A percentile compares a stretch with the other conserved stretches of the same genome.
phyloP scores from a whole-genome alignment of 1,284 basidiomycete species.

The Moniliophthora roreri region DNA sequence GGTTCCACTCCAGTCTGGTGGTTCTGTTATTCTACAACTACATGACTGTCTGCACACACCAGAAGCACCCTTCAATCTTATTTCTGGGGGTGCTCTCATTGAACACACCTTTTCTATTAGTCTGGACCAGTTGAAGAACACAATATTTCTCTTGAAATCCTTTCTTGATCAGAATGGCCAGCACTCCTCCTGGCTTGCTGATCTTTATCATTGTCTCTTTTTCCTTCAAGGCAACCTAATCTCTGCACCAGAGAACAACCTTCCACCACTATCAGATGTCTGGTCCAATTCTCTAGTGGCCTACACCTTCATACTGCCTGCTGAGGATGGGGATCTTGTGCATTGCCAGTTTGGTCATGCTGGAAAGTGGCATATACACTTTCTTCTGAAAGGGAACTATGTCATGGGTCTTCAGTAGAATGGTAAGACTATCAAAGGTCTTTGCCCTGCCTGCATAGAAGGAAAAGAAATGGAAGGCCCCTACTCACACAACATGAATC shows the following conservation, averaged over 20 bases:
- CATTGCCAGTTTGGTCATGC: slow-evolving; percentile 1
- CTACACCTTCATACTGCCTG: background rate
- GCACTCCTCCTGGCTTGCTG: slow-evolving; percentile 4
- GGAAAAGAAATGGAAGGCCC: background rate
- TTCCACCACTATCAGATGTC: no score
- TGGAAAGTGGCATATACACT: background rate
- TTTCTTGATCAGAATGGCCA: background rate
- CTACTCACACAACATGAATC: slow-evolving; percentile 10
- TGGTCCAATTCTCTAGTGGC: background rate
- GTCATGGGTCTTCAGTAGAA: background rate
- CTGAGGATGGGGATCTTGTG: background rate
- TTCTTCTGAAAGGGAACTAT: background rate
- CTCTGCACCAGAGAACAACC: background rate
- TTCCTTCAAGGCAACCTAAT: background rate
- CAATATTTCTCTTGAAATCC: background rate
- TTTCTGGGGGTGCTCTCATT: slow-evolving; percentile 5
- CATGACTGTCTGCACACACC: slow-evolving; percentile 11
- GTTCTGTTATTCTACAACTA: background rate
- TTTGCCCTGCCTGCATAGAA: no score
- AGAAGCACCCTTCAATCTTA: slow-evolving; percentile 2
- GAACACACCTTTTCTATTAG: background rate
- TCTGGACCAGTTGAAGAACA: background rate
- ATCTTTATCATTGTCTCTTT: background rate
- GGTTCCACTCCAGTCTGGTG: background rate
- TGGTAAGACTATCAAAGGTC: no score